These are phyloP conservation scores for Botrytis cinerea DNA, from an alignment of 2,329 filamentous ascomycete genomes.

Conservation along the genomic window DNA sequence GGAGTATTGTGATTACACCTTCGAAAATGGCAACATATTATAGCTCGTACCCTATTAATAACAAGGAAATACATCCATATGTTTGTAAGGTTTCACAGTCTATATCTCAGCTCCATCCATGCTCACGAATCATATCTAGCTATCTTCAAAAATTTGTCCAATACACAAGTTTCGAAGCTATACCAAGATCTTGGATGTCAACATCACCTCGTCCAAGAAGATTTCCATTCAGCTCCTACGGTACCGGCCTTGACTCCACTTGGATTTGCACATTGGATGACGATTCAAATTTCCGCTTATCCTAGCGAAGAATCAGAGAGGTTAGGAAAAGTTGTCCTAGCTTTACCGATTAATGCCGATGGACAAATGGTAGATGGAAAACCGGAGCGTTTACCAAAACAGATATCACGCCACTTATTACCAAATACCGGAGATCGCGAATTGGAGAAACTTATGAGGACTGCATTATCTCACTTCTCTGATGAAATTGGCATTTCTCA, in stretches of 20 bases:
- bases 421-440: conserved; percentile 60
- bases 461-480: conserved; percentile 54
- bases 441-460: conserved; percentile 60
- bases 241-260: conserved; percentile 65
- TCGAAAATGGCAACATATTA: conserved; percentile 77
- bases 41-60: conserved; percentile 60
- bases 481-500: conserved; percentile 48
- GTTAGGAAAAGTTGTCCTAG: conserved; percentile 65
- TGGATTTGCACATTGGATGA: conserved; percentile 74
- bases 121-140: conserved; percentile 30
- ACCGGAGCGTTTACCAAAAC: conserved; percentile 75
- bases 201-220: conserved; percentile 64
- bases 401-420: conserved; percentile 72
- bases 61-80: conserved; percentile 67
- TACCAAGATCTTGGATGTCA: conserved; percentile 57
- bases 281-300: conserved; percentile 70
- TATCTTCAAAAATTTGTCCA: conserved; percentile 35
- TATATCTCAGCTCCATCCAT: neutral
- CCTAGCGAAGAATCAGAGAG: conserved; percentile 74
- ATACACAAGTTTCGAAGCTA: conserved; percentile 57
- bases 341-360: conserved; percentile 65
- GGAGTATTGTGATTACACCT: conserved; percentile 72
- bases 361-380: conserved; percentile 61
- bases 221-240: conserved; percentile 53
- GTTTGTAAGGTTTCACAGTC: conserved; percentile 52